phyloP scores from a whole-genome alignment of 305 asterid species.

The Fraxinus velutina region DNA sequence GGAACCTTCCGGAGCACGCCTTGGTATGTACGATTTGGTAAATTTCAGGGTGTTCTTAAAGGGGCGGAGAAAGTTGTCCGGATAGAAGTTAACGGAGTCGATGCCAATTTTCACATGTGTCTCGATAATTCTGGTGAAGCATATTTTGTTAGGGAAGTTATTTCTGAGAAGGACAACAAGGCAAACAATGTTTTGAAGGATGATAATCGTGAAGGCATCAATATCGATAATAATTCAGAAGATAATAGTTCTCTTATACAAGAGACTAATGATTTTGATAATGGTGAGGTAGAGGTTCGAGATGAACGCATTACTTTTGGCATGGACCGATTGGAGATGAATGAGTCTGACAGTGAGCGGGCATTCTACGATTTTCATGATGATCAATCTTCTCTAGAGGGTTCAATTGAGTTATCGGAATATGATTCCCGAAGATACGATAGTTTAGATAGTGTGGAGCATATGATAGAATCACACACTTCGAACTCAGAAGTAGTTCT shows the following conservation, averaged over 20 bases:
- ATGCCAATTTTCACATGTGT: constrained; percentile 65
- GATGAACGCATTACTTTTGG: constrained; percentile 47
- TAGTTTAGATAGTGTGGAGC: constrained; percentile 51
- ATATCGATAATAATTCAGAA: constrained; percentile 28
- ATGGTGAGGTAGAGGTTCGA: constrained; percentile 45
- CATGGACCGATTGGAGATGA: constrained; percentile 12
- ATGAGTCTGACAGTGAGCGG: constrained; percentile 60
- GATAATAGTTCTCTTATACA: constrained; percentile 31
- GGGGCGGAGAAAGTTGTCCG: constrained; percentile 79
- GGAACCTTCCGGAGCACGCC: constrained; percentile 81
- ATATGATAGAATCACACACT: constrained; percentile 51
- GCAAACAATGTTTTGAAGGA: constrained; percentile 24
- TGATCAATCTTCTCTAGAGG: constrained; percentile 55
- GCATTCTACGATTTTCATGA: constrained; percentile 74
- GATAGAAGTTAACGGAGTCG: constrained; percentile 81
- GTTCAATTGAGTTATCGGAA: constrained; percentile 60
- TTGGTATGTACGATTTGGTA: constrained; percentile 91
- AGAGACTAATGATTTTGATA: constrained; percentile 32
- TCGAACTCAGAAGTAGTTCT: constrained; percentile 53
- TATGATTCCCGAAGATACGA: constrained; percentile 56
- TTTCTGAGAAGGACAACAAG: constrained; percentile 34
- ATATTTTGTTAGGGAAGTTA: constrained; percentile 65
- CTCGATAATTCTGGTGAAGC: constrained; percentile 91
- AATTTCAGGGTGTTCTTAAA: constrained; percentile 85
- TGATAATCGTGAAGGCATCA: constrained; percentile 28